Percentiles rank a stretch among this genome's conserved stretches.
Evolutionary conservation across 495 filamentous ascomycete genomes (phyloP).

Genomic region (Penicillium desertorum): DNA sequence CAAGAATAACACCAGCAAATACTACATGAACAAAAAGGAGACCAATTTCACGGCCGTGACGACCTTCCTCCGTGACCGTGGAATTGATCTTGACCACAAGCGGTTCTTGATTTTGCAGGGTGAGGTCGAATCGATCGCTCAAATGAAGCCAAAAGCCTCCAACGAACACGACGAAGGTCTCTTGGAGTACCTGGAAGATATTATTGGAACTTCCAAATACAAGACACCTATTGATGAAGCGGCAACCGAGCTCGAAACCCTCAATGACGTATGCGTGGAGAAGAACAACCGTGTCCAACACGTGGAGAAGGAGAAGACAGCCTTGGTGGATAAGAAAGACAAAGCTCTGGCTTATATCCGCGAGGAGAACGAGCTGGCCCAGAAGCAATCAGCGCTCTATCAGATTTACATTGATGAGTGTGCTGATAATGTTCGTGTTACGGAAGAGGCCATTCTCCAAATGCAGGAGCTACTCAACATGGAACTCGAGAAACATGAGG

Average conservation of each 20-base stretch:
- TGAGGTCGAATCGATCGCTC: slow-evolving; percentile 96
- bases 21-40: slow-evolving; percentile 86
- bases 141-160: slow-evolving; percentile 96
- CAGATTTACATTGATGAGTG: slow-evolving; percentile 88
- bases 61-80: slow-evolving; percentile 79
- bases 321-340: slow-evolving; percentile 93
- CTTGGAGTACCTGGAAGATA: slow-evolving; percentile 95
- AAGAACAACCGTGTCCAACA: slow-evolving; percentile 94
- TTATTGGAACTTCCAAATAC: slow-evolving; percentile 97
- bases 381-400: slow-evolving; percentile 86
- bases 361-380: slow-evolving; percentile 87
- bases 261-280: slow-evolving; percentile 93
- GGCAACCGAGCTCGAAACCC: slow-evolving; percentile 78
- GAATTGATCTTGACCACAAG: slow-evolving; percentile 96
- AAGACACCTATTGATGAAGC: slow-evolving; percentile 95
- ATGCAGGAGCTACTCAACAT: slow-evolving; percentile 85
- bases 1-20: slow-evolving; percentile 97
- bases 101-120: slow-evolving; percentile 96
- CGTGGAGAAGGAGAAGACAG: slow-evolving; percentile 93
- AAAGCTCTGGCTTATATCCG: slow-evolving; percentile 84
- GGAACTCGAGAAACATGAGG: slow-evolving; percentile 88
- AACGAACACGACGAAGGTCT: slow-evolving; percentile 95
- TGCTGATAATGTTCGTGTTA: slow-evolving; percentile 82
- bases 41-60: slow-evolving; percentile 92
- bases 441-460: slow-evolving; percentile 83